Evolutionary conservation across 495 filamentous ascomycete species (phyloP), one percentile per base, ranked within the genome.

Genomic region (Chaetomium tenue): DNA sequence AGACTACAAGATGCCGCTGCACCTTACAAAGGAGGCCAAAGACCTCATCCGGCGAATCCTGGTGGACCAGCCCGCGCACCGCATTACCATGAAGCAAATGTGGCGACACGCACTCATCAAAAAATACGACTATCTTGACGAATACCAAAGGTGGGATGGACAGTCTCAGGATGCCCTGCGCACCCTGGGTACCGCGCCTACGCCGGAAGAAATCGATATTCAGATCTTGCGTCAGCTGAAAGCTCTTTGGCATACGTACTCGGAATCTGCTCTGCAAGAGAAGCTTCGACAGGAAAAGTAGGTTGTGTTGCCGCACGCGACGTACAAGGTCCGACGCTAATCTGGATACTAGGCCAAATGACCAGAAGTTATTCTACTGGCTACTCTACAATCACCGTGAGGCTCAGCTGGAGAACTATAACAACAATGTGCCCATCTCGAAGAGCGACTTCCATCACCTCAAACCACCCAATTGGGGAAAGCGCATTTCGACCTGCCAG

Each of bases 331-430:
- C 1, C 28, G n/a, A 54, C 64, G 20, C 72, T 80, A 69, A 78
- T 63, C 33, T 25, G 63, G 25, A 60, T 15, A 0, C 53, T 61
- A 95, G 91, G 66, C 79, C 82, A 2, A 97, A 93, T 63, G 89
- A 96, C 40, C 91, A 97, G 70, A 93, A 95, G 66, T 79, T 92
- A 70, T 95, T 98, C 68, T 98, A 98, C 79, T 88, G 84, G 71
- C 83, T 93, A 0, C 84, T 98, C 25, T 76, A 88, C 63, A 88
- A 86, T 67, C 93, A 96, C 72, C 81, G 89, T 23, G 87, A 97
- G 58, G 87, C 89, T 42, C 86, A 92, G 60, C 71, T 95, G 15
- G 92, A 97, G 70, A 90, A 96, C 66, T 97, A 92, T 70, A 83
- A 84, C 67, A 83, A 86, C 59, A 83, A 88, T 4, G 78, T 96